A percentile compares a stretch with the other conserved stretches of the same genome.
Evolutionary conservation across 192 early-diverging fungal species (phyloP).

Genomic region (Dissophora globulifera): DNA sequence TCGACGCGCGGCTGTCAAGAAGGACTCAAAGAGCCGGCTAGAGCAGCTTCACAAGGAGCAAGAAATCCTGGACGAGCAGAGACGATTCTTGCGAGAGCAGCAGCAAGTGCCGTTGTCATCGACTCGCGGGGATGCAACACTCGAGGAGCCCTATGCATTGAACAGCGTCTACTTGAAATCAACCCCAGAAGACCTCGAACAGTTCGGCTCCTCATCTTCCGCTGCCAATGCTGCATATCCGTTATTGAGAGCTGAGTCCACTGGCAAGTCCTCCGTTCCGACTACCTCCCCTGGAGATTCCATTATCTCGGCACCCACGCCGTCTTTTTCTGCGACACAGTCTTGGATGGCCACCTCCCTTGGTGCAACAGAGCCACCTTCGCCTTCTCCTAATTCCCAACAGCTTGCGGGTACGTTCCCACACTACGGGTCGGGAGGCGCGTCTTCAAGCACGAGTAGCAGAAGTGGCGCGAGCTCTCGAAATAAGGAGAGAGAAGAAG

Average conservation of each 20-base stretch:
- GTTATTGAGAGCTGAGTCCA: slow-evolving; percentile 7
- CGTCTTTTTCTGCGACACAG: too few species aligned
- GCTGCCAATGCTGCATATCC: neutral
- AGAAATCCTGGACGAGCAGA: neutral
- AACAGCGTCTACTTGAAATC: slow-evolving; percentile 36
- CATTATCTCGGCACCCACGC: neutral
- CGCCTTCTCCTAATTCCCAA: slow-evolving; percentile 9
- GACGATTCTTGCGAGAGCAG: neutral
- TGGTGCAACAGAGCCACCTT: neutral
- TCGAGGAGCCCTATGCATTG: slow-evolving; percentile 21
- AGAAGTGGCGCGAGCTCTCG: too few species aligned
- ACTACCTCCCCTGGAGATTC: neutral
- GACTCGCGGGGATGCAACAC: neutral
- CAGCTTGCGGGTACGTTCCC: too few species aligned
- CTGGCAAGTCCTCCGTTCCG: neutral
- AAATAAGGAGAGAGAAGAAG: too few species aligned
- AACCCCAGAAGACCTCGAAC: slow-evolving; percentile 9
- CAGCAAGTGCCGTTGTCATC: neutral
- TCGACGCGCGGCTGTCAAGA: slow-evolving; percentile 37
- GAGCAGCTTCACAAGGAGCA: slow-evolving; percentile 31
- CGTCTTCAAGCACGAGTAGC: too few species aligned
- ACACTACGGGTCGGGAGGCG: too few species aligned
- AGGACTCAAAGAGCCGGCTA: slow-evolving; percentile 23
- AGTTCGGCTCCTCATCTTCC: neutral
- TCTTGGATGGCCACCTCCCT: neutral